These are phyloP conservation scores for Cladosporium colombiae DNA, from an alignment of 2,329 filamentous ascomycete genomes.

Conservation along the genomic window DNA sequence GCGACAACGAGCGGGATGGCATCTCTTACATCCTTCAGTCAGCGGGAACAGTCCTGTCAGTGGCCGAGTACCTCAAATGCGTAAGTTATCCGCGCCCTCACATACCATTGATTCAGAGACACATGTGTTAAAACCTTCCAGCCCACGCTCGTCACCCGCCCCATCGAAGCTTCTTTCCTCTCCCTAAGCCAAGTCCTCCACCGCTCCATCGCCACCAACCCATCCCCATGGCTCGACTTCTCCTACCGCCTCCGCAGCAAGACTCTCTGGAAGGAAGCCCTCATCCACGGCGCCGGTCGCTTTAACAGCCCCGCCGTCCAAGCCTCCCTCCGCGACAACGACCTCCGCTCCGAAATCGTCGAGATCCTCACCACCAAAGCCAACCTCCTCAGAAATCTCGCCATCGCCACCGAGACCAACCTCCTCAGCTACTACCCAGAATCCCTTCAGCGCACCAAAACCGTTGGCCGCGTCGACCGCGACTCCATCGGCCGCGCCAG, in stretches of 20 bases:
- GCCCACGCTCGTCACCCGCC: constrained; percentile 43
- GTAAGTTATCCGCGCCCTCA: constrained; percentile 25
- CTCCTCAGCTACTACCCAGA: constrained; percentile 41
- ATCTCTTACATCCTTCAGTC: constrained; percentile 44
- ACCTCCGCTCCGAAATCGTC: constrained; percentile 27
- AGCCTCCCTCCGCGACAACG: constrained; percentile 27
- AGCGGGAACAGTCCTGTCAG: constrained; percentile 44
- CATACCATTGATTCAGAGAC: neutral
- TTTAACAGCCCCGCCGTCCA: constrained; percentile 36
- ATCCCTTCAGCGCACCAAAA: constrained; percentile 30
- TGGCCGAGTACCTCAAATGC: constrained; percentile 51
- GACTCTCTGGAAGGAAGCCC: constrained; percentile 47
- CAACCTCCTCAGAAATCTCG: constrained; percentile 32
- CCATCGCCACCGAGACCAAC: constrained; percentile 30
- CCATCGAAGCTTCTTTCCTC: constrained; percentile 51
- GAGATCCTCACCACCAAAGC: constrained; percentile 37
- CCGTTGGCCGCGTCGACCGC: constrained; percentile 32
- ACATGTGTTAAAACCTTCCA: constrained; percentile 16
- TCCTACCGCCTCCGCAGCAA: constrained; percentile 49
- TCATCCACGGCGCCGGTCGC: constrained; percentile 48
- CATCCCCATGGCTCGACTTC: constrained; percentile 50
- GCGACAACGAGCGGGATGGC: constrained; percentile 39
- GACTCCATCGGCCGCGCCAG: constrained; percentile 43
- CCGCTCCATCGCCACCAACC: constrained; percentile 45
- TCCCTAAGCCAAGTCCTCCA: constrained; percentile 50